phyloP scores from a whole-genome alignment of 108 stramenopile genomes.

The Cylindrotheca fusiformis region DNA sequence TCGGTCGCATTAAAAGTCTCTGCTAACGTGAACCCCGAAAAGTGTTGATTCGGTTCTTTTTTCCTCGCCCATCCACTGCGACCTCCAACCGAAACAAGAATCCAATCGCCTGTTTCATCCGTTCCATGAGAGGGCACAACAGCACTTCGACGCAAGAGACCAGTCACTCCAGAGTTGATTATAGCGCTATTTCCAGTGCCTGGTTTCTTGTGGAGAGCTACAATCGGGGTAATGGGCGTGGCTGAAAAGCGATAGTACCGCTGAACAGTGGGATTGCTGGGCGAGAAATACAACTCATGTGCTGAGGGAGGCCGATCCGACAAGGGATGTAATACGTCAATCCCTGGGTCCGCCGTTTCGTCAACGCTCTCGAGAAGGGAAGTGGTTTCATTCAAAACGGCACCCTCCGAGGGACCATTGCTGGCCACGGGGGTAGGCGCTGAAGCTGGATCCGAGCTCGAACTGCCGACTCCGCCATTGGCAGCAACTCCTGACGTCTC shows the following conservation, averaged over 20 bases:
- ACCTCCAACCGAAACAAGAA: slow-evolving; percentile 79
- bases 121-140: slow-evolving; percentile 85
- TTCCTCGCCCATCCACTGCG: slow-evolving; percentile 83
- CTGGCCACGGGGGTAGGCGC: too few species aligned
- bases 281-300: slow-evolving; percentile 43
- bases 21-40: slow-evolving; percentile 51
- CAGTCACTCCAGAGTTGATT: slow-evolving; percentile 50
- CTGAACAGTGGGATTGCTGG: slow-evolving; percentile 70
- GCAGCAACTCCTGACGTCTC: too few species aligned
- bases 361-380: slow-evolving; percentile 9
- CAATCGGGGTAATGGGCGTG: slow-evolving; percentile 70
- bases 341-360: not conserved
- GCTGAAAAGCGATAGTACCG: slow-evolving; percentile 86
- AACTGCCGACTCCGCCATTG: too few species aligned
- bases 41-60: slow-evolving; percentile 27
- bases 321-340: slow-evolving; percentile 19
- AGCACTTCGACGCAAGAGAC: slow-evolving; percentile 68
- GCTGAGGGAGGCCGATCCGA: slow-evolving; percentile 25
- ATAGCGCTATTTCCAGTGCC: slow-evolving; percentile 18
- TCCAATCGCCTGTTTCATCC: slow-evolving; percentile 74
- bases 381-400: slow-evolving; percentile 27
- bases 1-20: slow-evolving; percentile 59
- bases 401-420: too few species aligned
- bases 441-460: too few species aligned
- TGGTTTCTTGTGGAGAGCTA: slow-evolving; percentile 75